Evolutionary conservation across 106 monocot species (phyloP).

Genomic region (Amphibolis antarctica): DNA sequence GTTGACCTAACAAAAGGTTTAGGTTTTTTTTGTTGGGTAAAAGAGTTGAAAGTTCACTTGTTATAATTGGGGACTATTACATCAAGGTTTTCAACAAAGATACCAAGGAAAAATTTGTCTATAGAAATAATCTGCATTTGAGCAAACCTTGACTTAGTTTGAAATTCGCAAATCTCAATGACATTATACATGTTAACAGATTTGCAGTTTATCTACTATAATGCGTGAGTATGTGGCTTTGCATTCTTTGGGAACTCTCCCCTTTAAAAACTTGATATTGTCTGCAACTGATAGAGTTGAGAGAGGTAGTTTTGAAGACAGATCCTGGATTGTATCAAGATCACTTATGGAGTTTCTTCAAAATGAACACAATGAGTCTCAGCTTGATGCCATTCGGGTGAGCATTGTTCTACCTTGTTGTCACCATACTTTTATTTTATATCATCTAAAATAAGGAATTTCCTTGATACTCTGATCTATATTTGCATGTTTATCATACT

Average conservation of each 20-base stretch:
- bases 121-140: too few species aligned
- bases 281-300: constrained; percentile 46
- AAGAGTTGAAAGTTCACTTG: too few species aligned
- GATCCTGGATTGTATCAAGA: constrained; percentile 60
- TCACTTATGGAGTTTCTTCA: constrained; percentile 79
- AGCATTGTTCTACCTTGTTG: constrained; percentile 9
- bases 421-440: background rate
- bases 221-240: constrained; percentile 77
- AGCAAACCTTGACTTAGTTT: background rate
- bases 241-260: constrained; percentile 66
- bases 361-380: constrained; percentile 78
- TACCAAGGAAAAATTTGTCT: background rate
- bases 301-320: constrained; percentile 29
- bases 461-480: background rate
- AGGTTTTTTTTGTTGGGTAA: too few species aligned
- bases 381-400: constrained; percentile 77
- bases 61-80: too few species aligned
- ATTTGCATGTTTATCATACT: background rate
- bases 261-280: constrained; percentile 88
- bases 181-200: constrained; percentile 20
- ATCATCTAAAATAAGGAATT: background rate
- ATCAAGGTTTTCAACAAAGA: too few species aligned
- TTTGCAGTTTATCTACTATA: constrained; percentile 94
- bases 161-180: background rate
- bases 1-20: too few species aligned